Evolutionary conservation across 148 eudicot genomes (phyloP).

Genomic region (Vaccinium corymbosum): DNA sequence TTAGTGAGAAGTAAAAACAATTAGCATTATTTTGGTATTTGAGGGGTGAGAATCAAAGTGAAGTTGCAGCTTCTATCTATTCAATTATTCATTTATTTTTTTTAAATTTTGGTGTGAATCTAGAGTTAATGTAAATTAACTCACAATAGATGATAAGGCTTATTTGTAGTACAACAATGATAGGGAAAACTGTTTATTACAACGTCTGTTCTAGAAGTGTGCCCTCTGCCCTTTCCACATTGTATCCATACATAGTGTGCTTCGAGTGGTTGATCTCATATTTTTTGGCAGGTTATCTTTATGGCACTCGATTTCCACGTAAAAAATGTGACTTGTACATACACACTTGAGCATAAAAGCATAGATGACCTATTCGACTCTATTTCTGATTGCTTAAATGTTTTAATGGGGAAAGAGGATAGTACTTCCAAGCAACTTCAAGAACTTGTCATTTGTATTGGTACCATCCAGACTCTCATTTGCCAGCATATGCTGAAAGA

Average conservation of each 20-base stretch:
- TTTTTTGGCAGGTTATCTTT: conserved; percentile 66
- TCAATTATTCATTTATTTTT: neutral
- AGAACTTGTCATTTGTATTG: conserved; percentile 53
- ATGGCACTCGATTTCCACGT: conserved; percentile 56
- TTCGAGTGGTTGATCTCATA: conserved; percentile 14
- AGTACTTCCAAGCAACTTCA: conserved; percentile 35
- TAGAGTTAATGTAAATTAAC: neutral
- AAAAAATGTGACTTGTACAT: conserved; percentile 58
- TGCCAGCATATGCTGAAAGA: conserved; percentile 84
- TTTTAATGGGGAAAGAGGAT: conserved; percentile 34
- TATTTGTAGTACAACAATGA: neutral
- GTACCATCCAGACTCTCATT: conserved; percentile 49
- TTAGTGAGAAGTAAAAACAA: too few relatives aligned
- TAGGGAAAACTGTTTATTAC: neutral
- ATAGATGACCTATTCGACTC: conserved; percentile 54
- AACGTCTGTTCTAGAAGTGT: neutral
- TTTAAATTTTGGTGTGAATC: neutral
- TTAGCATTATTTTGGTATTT: too few relatives aligned
- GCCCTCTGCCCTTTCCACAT: neutral
- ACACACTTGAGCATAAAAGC: conserved; percentile 69
- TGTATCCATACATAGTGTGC: neutral
- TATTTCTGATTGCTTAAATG: conserved; percentile 50
- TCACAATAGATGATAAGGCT: neutral
- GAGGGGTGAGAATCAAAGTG: too few relatives aligned
- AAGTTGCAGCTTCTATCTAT: too few relatives aligned